phyloP scores from a whole-genome alignment of 2,329 filamentous ascomycete genomes.

The Exophiala phaeomuriformis region DNA sequence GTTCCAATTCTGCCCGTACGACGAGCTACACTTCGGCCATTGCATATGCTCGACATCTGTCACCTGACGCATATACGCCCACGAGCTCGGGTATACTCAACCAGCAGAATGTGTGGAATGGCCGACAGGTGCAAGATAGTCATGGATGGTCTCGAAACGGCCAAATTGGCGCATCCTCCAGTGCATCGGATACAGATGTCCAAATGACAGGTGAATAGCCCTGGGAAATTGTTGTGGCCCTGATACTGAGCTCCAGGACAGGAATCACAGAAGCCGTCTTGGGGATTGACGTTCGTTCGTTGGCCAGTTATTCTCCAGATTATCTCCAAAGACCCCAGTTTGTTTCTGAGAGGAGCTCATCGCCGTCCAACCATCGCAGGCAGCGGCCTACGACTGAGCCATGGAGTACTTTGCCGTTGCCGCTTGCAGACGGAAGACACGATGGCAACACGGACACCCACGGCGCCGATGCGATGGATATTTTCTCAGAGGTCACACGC shows the following conservation, averaged over 20 bases:
- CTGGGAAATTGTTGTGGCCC: neutral
- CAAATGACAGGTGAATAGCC: slow-evolving; percentile 15
- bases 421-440: slow-evolving; percentile 7
- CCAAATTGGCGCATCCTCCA: neutral
- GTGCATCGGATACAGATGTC: neutral
- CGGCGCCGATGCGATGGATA: slow-evolving; percentile 2
- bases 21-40: slow-evolving; percentile 11
- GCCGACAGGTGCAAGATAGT: neutral
- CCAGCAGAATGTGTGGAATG: neutral
- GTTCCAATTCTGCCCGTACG: slow-evolving; percentile 5
- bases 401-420: slow-evolving; percentile 14
- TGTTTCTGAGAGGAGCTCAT: slow-evolving; percentile 3
- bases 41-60: slow-evolving; percentile 9
- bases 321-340: slow-evolving; percentile 13
- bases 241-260: neutral
- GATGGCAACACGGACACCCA: neutral
- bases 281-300: slow-evolving; percentile 16
- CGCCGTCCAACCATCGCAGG: slow-evolving; percentile 9
- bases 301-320: slow-evolving; percentile 1
- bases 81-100: slow-evolving; percentile 11
- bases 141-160: neutral
- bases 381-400: slow-evolving; percentile 6
- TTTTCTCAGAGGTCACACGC: neutral
- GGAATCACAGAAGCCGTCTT: slow-evolving; percentile 7
- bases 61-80: slow-evolving; percentile 12